Evolutionary conservation across 352 stramenopile genomes (phyloP), one percentile per base, ranked within the genome.

Genomic region (Phytopythium sindhum): DNA sequence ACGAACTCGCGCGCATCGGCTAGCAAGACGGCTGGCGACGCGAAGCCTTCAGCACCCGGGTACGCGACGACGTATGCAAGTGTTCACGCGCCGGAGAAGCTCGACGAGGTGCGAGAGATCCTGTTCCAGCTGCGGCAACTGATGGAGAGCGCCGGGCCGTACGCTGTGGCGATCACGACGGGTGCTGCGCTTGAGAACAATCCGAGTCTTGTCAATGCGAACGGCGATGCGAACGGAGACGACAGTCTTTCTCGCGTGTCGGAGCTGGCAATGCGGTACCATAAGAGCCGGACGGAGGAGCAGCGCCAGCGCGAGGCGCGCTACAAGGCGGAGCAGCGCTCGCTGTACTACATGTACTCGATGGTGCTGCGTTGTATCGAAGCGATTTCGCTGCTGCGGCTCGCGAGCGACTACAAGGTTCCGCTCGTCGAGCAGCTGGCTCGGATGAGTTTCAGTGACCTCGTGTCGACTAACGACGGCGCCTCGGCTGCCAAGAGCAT

Each of bases 311-410:
- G 84, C 17, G 86, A 94, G 54, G 77, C 81, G 65, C 85, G 85
- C 14, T 88, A 89, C 58, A 90, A 91, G 63, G 81, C 84, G 2
- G 87, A 96, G 56, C 87, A 96, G 57, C 84, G 81, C 11, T 96
- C 87, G 29, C 63, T 96, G 24, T 91, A 82, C 54, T 91, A 88
- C 58, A 52, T 93, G 5, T 93, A 94, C 61, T 83, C 84, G 44
- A 69, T 96, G 42, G 76, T 93, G 23, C 51, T 92, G 45, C 84
- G 87, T 15, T 88, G 81, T 44, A 89, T 94, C 51, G 85, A 96
- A 65, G 83, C 70, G 0, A 90, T 94, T 41, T 94, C 86, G 8
- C 63, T 96, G 31, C 31, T 93, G 57, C 79, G 85, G 17, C 45
- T 93, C 44, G 69, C 80, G 15, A 74, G 78, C 26, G 79, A 93